A percentile compares a stretch with the other conserved stretches of the same genome.
phyloP scores from a whole-genome alignment of 768 basidiomycete genomes.

The Leccinum truebloodii region DNA sequence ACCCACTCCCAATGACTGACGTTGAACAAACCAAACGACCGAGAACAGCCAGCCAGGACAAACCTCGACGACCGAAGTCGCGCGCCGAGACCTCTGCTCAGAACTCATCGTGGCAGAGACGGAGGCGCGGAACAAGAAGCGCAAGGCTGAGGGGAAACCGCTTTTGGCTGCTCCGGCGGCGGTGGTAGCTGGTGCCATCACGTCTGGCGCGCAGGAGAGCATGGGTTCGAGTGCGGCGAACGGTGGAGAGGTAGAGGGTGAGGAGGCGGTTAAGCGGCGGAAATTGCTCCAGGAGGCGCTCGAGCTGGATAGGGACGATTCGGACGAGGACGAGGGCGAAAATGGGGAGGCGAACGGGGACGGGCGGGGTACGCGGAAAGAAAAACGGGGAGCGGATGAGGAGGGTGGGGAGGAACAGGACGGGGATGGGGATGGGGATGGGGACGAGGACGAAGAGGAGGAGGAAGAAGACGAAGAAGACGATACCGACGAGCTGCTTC shows the following conservation, averaged over 20 bases:
- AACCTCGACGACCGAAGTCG: constrained; percentile 75
- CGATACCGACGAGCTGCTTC: constrained; percentile 86
- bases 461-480: constrained; percentile 62
- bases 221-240: constrained; percentile 2
- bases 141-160: constrained; percentile 80
- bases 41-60: constrained; percentile 80
- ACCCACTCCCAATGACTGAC: not conserved
- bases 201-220: not conserved
- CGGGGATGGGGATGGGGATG: constrained; percentile 39
- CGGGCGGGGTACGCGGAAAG: constrained; percentile 47
- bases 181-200: not conserved
- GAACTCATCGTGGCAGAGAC: constrained; percentile 85
- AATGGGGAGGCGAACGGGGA: constrained; percentile 41
- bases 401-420: constrained; percentile 74
- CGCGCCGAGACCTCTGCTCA: constrained; percentile 74
- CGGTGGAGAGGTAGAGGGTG: constrained; percentile 60
- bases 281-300: constrained; percentile 85
- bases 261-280: constrained; percentile 74
- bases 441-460: constrained; percentile 57
- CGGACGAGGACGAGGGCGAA: constrained; percentile 66
- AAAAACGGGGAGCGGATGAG: constrained; percentile 53
- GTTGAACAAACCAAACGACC: not conserved
- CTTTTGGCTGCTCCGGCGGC: constrained; percentile 35
- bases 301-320: constrained; percentile 89
- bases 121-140: constrained; percentile 86